Conservation (phyloP, 345 rosid species). For the Camelina laxa region DNA sequence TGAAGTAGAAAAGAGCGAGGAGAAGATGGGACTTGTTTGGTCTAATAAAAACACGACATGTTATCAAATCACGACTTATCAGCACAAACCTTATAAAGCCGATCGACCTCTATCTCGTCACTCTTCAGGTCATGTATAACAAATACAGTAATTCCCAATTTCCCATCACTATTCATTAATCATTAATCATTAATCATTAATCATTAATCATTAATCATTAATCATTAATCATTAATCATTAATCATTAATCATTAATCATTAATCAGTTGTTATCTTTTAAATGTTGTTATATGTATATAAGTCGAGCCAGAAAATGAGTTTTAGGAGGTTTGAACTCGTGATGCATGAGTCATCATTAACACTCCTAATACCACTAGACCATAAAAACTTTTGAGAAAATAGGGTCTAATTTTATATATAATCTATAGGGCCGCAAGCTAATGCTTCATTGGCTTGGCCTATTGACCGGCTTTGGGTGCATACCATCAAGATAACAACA, state of each 20-base stretch:
- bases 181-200: background rate
- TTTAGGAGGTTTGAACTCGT: no score
- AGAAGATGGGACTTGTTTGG: background rate
- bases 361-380: no score
- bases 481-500: background rate
- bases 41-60: background rate
- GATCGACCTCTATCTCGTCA: slow-evolving; percentile 10
- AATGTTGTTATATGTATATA: background rate
- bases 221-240: background rate
- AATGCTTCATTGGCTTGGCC: no score
- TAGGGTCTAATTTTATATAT: no score
- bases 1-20: no score
- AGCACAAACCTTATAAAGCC: background rate
- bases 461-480: no score
- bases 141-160: background rate
- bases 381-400: no score
- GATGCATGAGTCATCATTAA: no score
- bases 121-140: background rate
- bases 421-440: no score
- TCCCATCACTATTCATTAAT: slow-evolving; percentile 10
- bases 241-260: background rate
- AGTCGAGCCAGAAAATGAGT: no score
- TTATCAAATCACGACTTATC: slow-evolving; percentile 10
- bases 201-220: slow-evolving; percentile 1
- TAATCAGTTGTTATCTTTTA: background rate